A percentile compares a stretch with the other conserved stretches of the same genome.
Conservation (phyloP, 2,329 filamentous ascomycete species). For the Aspergillus aculeatus region DNA sequence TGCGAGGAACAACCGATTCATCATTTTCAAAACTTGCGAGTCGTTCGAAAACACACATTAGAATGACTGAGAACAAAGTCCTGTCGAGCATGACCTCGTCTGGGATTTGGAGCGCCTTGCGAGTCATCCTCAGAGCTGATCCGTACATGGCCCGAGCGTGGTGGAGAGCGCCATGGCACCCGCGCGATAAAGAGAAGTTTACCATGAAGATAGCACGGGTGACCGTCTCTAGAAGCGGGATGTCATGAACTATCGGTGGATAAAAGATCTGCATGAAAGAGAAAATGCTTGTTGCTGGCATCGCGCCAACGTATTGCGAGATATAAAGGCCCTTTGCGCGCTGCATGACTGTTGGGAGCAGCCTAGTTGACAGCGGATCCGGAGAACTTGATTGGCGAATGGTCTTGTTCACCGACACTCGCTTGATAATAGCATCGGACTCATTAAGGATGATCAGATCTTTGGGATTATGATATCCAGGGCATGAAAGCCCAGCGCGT, state of each 20-base stretch:
- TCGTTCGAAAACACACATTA: slow-evolving; percentile 6
- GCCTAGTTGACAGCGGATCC: not conserved
- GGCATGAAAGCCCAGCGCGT: not conserved
- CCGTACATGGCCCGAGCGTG: slow-evolving; percentile 4
- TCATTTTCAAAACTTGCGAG: not conserved
- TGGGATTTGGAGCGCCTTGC: slow-evolving; percentile 1
- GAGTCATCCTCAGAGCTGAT: slow-evolving; percentile 1
- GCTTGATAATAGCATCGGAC: not conserved
- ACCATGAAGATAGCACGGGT: not conserved
- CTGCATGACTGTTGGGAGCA: not conserved
- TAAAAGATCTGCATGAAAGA: slow-evolving; percentile 7
- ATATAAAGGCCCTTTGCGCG: slow-evolving; percentile 2
- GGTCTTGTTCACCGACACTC: not conserved
- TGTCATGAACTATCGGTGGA: not conserved
- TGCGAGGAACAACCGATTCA: not conserved
- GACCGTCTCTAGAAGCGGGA: not conserved
- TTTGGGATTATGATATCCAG: not conserved
- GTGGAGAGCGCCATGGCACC: not conserved
- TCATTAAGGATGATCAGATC: slow-evolving; percentile 6
- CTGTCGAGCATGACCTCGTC: not conserved
- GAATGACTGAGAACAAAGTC: slow-evolving; percentile 1
- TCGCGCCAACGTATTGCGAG: slow-evolving; percentile 2
- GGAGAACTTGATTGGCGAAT: not conserved
- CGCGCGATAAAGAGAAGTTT: slow-evolving; percentile 1
- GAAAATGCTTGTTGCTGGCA: not conserved